Base-by-base conservation (phyloP, 2,329 filamentous ascomycete genomes). In the Fusarium cyanostomum region DNA sequence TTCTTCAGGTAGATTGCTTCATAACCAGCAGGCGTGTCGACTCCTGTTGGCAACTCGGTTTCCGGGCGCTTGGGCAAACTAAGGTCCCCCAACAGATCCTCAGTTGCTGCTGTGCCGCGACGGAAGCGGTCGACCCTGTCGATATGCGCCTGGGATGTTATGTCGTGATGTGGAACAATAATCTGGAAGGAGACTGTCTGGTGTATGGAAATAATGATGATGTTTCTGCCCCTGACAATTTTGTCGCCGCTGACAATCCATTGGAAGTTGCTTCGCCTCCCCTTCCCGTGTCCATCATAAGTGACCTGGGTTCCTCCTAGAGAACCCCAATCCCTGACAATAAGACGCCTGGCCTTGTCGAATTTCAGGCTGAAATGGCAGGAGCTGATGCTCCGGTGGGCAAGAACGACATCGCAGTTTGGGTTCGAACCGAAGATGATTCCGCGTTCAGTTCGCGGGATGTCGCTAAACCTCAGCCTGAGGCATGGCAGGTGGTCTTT, bases 231-330 rank as follows among this genome's bases (percentile, higher is more conserved):
- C 30, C 55, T 10, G 24, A 50, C 49, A 28, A 56, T 49, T 2
- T 18, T 1, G 21, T 63, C 24, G 8, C 68, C 65, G 44, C 67
- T 53, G 37, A 72, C 30, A 34, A 71, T 70, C 69, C 69, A 72
- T 18, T 45, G 34, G 41, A 71, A 71, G 7, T 51, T 26, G 8
- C 61, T 56, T 21, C 69, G 67, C 6, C 3, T 27, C 16, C 67
- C 68, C 5, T 54, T 1, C 7, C 64, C 68, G 35, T 59, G 16
- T 1, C 35, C 18, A 34, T 62, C 43, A 39, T 72, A 72, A 6
- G 64, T 71, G 39, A 72, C 71, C 43, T 68, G 31, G n/a, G 67
- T 71, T 28, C 70, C 71, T 7, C 3, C 7, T 3, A 28, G 5
- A 43, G 70, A 73, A 10, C 21, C 31, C 46, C 60, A 48, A 56